phyloP scores from a whole-genome alignment of 192 early-diverging fungal genomes.

The Pecoramyces ruminantium region DNA sequence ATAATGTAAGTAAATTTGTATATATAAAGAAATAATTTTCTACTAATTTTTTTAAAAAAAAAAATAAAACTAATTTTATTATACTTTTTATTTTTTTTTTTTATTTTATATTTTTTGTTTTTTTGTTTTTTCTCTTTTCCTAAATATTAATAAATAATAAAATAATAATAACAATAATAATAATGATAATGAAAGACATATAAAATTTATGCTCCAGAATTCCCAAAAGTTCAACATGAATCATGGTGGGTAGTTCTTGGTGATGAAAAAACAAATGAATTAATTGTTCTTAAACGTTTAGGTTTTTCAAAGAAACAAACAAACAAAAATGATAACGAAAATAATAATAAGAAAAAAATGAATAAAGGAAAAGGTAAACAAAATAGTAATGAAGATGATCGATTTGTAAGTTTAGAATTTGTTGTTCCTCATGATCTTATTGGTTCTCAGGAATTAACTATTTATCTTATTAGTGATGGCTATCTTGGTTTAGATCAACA shows the following conservation, averaged over 20 bases:
- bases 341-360: conserved; percentile 8
- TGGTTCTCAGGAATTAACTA: conserved; percentile 21
- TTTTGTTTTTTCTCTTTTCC: background rate
- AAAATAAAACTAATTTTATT: too few species aligned
- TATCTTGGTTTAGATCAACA: conserved; percentile 30
- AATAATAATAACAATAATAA: too few species aligned
- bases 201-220: conserved; percentile 61
- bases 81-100: background rate
- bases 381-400: conserved; percentile 18
- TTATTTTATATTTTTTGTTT: background rate
- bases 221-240: conserved; percentile 84
- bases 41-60: too few species aligned
- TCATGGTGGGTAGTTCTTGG: conserved; percentile 84
- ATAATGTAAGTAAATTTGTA: conserved; percentile 1
- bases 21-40: too few species aligned
- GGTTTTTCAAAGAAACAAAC: conserved; percentile 3
- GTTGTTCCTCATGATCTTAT: conserved; percentile 44
- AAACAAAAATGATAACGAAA: background rate
- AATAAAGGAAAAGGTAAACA: conserved; percentile 10
- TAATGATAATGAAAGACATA: too few species aligned
- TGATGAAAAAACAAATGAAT: conserved; percentile 33
- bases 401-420: conserved; percentile 14
- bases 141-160: too few species aligned
- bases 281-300: conserved; percentile 67
- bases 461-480: conserved; percentile 58